Percentiles rank a stretch among this genome's conserved stretches.
Evolutionary conservation across 108 stramenopile genomes (phyloP).

Genomic region (Mediolabrus comicus): DNA sequence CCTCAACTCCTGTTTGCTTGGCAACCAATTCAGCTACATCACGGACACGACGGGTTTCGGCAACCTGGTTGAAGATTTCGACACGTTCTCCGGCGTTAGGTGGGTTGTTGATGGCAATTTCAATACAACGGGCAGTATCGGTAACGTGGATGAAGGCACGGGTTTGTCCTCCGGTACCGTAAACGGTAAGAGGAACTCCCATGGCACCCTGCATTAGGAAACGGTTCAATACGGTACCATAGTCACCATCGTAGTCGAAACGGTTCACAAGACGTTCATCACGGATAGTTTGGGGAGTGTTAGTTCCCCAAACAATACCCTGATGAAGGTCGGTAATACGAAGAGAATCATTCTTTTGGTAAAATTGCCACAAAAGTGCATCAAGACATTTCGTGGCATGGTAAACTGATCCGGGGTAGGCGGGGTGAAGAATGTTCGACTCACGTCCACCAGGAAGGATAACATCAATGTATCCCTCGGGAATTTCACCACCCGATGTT

Average conservation of each 20-base stretch:
- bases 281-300: slow-evolving; percentile 94
- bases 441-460: slow-evolving; percentile 90
- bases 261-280: slow-evolving; percentile 96
- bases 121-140: slow-evolving; percentile 95
- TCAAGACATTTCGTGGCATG: slow-evolving; percentile 97
- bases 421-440: slow-evolving; percentile 95
- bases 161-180: slow-evolving; percentile 98
- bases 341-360: slow-evolving; percentile 96
- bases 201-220: slow-evolving; percentile 98
- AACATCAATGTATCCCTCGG: slow-evolving; percentile 99
- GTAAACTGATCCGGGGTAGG: slow-evolving; percentile 96
- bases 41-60: slow-evolving; percentile 95
- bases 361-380: slow-evolving; percentile 96
- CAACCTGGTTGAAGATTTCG: slow-evolving; percentile 97
- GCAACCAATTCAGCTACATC: slow-evolving; percentile 94
- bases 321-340: slow-evolving; percentile 97
- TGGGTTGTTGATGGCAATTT: slow-evolving; percentile 97
- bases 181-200: slow-evolving; percentile 96
- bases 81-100: slow-evolving; percentile 88
- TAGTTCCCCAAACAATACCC: slow-evolving; percentile 99
- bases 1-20: slow-evolving; percentile 88
- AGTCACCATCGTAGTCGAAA: slow-evolving; percentile 98
- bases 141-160: slow-evolving; percentile 97
- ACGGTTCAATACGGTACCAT: slow-evolving; percentile 97
- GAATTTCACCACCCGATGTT: slow-evolving; percentile 96